Percentiles rank a stretch among this genome's conserved stretches.
Conservation (phyloP, 148 eudicot species). For the Rhododendron henanense region DNA sequence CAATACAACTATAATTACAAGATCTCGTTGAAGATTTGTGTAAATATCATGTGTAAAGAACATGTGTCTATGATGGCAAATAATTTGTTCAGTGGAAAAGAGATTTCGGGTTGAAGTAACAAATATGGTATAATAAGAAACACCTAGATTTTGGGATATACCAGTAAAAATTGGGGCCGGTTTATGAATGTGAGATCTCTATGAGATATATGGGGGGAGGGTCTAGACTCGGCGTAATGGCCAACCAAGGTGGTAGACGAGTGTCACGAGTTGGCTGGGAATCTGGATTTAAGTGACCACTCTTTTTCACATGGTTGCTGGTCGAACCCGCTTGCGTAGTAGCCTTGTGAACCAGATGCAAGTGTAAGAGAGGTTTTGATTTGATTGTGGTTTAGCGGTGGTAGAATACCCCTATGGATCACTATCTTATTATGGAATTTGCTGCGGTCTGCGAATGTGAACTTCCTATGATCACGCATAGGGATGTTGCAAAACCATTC, state of each 20-base stretch:
- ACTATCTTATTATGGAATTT: background rate
- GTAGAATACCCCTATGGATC: too few relatives aligned
- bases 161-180: background rate
- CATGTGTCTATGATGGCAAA: background rate
- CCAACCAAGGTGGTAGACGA: background rate
- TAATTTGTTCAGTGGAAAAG: background rate
- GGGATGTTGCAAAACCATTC: background rate
- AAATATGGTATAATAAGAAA: background rate
- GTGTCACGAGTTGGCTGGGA: background rate
- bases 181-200: background rate
- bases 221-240: background rate
- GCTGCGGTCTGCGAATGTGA: background rate
- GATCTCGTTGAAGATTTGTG: background rate
- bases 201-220: background rate
- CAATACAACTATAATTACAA: background rate
- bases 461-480: background rate
- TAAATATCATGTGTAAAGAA: background rate
- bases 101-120: background rate
- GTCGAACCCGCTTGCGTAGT: background rate
- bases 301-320: background rate
- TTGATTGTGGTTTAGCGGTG: background rate
- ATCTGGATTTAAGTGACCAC: background rate
- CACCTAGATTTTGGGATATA: background rate
- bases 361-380: background rate
- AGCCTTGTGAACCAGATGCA: background rate